Percentiles rank a stretch among this genome's conserved stretches.
These are phyloP conservation scores for Fremontodendron californicum DNA, from an alignment of 345 rosid genomes.

Conservation along the genomic window DNA sequence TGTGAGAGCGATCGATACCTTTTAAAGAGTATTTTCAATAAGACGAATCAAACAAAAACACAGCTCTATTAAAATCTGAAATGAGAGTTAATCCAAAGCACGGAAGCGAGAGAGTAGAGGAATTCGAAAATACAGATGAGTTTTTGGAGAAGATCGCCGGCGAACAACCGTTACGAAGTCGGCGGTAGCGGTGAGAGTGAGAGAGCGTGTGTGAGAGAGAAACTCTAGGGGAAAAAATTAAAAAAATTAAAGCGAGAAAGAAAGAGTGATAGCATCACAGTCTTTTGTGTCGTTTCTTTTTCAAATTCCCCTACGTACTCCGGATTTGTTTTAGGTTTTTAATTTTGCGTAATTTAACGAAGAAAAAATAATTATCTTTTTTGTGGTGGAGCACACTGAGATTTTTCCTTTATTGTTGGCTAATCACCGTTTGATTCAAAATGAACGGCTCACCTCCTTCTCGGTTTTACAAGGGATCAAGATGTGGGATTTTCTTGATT, in stretches of 20 bases:
- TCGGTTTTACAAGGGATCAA: not conserved
- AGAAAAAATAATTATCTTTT: not conserved
- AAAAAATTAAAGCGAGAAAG: not conserved
- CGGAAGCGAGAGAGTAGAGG: not conserved
- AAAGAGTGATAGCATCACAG: not conserved
- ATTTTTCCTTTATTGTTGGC: not conserved
- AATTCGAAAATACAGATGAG: constrained; percentile 2
- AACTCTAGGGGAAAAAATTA: not conserved
- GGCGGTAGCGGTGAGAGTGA: constrained; percentile 29
- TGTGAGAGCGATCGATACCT: constrained; percentile 16
- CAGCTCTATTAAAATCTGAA: not conserved
- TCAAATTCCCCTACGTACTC: not conserved
- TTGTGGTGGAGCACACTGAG: not conserved
- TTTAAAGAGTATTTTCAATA: not conserved
- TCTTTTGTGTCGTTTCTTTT: not conserved
- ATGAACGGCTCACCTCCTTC: constrained; percentile 6
- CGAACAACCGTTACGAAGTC: constrained; percentile 39
- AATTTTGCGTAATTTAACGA: not conserved
- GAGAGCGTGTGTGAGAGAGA: no score
- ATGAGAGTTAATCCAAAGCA: not conserved
- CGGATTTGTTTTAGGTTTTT: not conserved
- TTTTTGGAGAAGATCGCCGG: constrained; percentile 14
- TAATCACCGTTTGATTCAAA: not conserved
- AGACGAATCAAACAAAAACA: constrained; percentile 1
- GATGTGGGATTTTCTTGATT: not conserved